phyloP scores from a whole-genome alignment of 805 yeast genomes.

The Candida xiaguanensis region DNA sequence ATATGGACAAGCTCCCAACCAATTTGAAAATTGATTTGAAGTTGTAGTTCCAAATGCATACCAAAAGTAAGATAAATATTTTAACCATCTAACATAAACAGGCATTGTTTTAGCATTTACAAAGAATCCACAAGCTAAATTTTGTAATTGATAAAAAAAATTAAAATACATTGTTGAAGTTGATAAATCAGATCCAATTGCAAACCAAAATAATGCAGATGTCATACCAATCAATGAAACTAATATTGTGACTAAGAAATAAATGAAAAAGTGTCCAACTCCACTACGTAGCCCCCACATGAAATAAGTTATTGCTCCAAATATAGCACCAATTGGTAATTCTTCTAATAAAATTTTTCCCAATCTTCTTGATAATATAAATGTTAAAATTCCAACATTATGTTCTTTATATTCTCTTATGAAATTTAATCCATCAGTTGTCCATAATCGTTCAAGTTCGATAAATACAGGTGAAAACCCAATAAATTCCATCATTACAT shows the following conservation, averaged over 20 bases:
- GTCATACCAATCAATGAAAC: conserved; percentile 55
- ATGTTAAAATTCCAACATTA: conserved; percentile 63
- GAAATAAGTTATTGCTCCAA: conserved; percentile 62
- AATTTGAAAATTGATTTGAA: conserved; percentile 64
- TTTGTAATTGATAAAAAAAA: conserved; percentile 63
- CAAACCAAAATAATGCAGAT: conserved; percentile 49
- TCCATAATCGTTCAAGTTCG: conserved; percentile 39
- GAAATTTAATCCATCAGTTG: conserved; percentile 32
- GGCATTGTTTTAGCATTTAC: conserved; percentile 73
- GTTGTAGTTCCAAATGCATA: conserved; percentile 68
- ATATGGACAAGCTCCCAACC: conserved; percentile 55
- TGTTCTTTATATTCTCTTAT: conserved; percentile 66
- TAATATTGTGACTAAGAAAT: conserved; percentile 54
- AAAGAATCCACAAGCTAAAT: conserved; percentile 78
- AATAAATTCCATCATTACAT: conserved; percentile 35
- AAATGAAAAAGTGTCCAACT: conserved; percentile 49
- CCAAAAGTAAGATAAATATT: conserved; percentile 73
- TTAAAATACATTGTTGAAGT: conserved; percentile 59
- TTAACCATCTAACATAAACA: conserved; percentile 82
- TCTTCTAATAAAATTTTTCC: conserved; percentile 70
- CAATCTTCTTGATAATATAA: conserved; percentile 59
- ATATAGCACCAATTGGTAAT: conserved; percentile 55
- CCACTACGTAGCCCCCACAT: conserved; percentile 64
- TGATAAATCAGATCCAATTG: conserved; percentile 58
- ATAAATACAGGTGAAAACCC: conserved; percentile 39